These are phyloP conservation scores for Phlyctochytrium arcticum DNA, from an alignment of 192 early-diverging fungal genomes.

Conservation along the genomic window DNA sequence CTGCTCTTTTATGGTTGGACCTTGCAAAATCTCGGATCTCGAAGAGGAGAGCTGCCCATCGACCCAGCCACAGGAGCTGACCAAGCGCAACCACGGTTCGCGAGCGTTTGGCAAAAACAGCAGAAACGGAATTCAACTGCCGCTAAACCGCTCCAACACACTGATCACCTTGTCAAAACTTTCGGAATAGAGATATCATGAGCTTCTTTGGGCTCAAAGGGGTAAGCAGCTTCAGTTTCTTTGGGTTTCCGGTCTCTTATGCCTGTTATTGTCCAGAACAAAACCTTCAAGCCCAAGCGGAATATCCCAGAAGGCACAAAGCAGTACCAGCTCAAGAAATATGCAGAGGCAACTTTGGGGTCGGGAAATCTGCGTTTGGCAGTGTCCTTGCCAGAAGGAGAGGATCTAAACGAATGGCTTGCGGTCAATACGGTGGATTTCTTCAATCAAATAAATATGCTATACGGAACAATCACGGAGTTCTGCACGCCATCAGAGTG, in stretches of 20 bases:
- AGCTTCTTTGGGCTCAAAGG: constrained; percentile 32
- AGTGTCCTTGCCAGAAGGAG: constrained; percentile 81
- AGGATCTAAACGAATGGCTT: constrained; percentile 88
- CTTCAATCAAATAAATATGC: constrained; percentile 94
- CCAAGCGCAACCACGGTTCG: no score
- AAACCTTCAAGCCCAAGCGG: constrained; percentile 57
- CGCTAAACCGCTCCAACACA: no score
- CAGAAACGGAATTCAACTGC: no score
- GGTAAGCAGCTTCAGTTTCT: constrained; percentile 1
- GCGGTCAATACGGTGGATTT: constrained; percentile 93
- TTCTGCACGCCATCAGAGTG: constrained; percentile 87
- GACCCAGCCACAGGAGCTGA: no score
- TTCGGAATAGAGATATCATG: constrained; percentile 15
- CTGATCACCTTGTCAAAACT: no score
- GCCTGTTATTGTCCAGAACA: constrained; percentile 39
- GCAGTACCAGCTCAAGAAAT: constrained; percentile 61
- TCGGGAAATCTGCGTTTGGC: constrained; percentile 73
- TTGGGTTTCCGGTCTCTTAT: no score
- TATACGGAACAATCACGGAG: constrained; percentile 71
- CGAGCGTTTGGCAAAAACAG: no score
- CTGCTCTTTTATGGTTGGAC: no score
- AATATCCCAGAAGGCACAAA: constrained; percentile 52
- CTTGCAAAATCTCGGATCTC: no score
- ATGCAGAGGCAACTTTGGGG: constrained; percentile 72
- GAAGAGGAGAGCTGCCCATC: no score